These are phyloP conservation scores for Zymoseptoria crescenta DNA, from an alignment of 2,329 filamentous ascomycete genomes.

Conservation along the genomic window DNA sequence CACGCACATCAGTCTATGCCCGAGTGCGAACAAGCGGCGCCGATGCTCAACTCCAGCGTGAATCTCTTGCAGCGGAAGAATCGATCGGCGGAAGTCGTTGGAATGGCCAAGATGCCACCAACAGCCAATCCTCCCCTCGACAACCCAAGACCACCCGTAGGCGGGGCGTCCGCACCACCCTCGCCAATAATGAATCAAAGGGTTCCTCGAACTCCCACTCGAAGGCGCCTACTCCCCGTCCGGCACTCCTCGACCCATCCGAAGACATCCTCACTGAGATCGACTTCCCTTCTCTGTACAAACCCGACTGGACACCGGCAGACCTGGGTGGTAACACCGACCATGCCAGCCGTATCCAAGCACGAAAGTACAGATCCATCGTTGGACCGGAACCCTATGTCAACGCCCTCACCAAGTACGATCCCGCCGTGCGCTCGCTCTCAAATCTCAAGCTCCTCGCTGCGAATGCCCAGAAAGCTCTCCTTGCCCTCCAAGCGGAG, in stretches of 20 bases:
- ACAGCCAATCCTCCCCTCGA: constrained; percentile 1
- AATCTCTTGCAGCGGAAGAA: constrained; percentile 12
- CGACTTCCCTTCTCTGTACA: constrained; percentile 25
- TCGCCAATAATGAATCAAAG: constrained; percentile 7
- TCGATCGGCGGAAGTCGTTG: neutral
- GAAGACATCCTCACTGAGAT: constrained; percentile 26
- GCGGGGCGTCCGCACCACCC: constrained; percentile 5
- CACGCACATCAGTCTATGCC: constrained; percentile 3
- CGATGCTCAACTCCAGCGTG: constrained; percentile 19
- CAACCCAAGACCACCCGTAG: constrained; percentile 8
- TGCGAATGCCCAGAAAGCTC: constrained; percentile 44
- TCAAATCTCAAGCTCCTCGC: constrained; percentile 50
- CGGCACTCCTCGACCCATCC: constrained; percentile 24
- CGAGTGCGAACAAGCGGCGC: constrained; percentile 11
- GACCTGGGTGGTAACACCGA: constrained; percentile 18
- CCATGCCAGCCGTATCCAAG: constrained; percentile 36
- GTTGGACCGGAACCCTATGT: constrained; percentile 37
- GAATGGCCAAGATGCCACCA: constrained; percentile 6
- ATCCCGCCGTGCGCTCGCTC: constrained; percentile 37
- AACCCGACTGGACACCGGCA: constrained; percentile 19
- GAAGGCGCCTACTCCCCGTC: constrained; percentile 26
- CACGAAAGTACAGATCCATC: constrained; percentile 34
- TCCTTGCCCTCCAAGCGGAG: constrained; percentile 52
- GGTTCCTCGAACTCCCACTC: constrained; percentile 14
- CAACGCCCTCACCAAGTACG: constrained; percentile 36